Evolutionary conservation across 768 basidiomycete genomes (phyloP).

Genomic region (Lactarius sp.): DNA sequence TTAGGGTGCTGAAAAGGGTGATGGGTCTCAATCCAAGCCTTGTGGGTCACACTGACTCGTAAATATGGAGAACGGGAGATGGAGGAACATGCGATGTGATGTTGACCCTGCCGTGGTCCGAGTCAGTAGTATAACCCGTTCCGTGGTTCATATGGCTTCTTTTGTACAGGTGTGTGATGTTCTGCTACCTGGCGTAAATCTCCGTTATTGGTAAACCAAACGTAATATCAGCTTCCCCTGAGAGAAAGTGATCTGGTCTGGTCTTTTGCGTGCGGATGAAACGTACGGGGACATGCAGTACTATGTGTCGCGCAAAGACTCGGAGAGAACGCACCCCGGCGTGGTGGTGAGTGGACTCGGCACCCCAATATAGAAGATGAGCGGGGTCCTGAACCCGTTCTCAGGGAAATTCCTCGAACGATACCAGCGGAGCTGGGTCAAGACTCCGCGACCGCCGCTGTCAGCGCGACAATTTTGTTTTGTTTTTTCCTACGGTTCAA

Average conservation of each 20-base stretch:
- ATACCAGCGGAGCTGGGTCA: not conserved
- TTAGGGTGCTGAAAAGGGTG: not conserved
- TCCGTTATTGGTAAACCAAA: conserved; percentile 7
- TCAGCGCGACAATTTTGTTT: not conserved
- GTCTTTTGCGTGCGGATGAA: not conserved
- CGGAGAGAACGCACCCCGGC: not conserved
- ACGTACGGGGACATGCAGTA: not conserved
- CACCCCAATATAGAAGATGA: not conserved
- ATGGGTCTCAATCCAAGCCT: not conserved
- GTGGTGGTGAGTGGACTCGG: not conserved
- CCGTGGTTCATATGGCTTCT: conserved; percentile 11
- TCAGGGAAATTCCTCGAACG: not conserved
- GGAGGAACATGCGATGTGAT: not conserved
- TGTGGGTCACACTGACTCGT: not conserved
- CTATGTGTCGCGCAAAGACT: not conserved
- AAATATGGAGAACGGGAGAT: not conserved
- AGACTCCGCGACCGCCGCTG: not conserved
- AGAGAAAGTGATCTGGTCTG: not conserved
- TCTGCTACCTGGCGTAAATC: conserved; percentile 1
- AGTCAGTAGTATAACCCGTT: not conserved
- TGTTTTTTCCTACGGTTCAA: not conserved
- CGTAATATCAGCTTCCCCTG: not conserved
- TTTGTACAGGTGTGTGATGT: conserved; percentile 8
- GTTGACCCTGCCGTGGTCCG: not conserved
- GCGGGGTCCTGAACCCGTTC: not conserved